A percentile compares a stretch with the other conserved stretches of the same genome.
Conservation (phyloP, 306 rosid species). For the Vigna trinervia region DNA sequence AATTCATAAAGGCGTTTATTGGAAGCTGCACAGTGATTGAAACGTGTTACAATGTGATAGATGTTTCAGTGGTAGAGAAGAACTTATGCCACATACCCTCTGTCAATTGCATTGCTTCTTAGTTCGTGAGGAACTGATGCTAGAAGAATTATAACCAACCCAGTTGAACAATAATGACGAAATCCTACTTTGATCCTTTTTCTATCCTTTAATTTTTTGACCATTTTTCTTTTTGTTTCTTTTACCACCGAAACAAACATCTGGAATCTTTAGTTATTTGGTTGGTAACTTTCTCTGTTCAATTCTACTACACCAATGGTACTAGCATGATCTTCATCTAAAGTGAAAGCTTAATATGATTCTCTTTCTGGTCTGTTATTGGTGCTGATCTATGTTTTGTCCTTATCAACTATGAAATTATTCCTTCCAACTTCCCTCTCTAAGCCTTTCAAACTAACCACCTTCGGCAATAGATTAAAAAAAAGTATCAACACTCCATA, state of each 20-base stretch:
- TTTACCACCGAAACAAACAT: constrained; percentile 49
- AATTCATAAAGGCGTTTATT: constrained; percentile 19
- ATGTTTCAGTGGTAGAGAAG: constrained; percentile 39
- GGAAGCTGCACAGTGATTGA: constrained; percentile 29
- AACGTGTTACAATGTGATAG: constrained; percentile 34
- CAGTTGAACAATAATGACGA: constrained; percentile 43
- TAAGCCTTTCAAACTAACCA: constrained; percentile 26
- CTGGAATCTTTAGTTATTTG: constrained; percentile 53
- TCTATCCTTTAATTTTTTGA: constrained; percentile 18
- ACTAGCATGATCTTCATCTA: constrained; percentile 33
- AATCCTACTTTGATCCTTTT: constrained; percentile 31
- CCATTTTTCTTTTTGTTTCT: constrained; percentile 48
- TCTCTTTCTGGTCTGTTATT: constrained; percentile 37
- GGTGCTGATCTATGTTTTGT: constrained; percentile 16
- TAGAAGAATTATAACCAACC: constrained; percentile 29
- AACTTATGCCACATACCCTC: constrained; percentile 36
- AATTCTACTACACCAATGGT: constrained; percentile 22
- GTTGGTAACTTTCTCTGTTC: constrained; percentile 33
- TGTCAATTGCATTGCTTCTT: background rate
- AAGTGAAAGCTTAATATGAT: constrained; percentile 42
- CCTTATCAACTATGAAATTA: constrained; percentile 37
- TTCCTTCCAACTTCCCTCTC: constrained; percentile 39
- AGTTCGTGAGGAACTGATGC: constrained; percentile 33
- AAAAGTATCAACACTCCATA: too few relatives aligned
- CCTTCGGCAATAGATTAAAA: background rate